Base-by-base conservation (phyloP, 1,284 basidiomycete genomes). In the Sporisorium reilianum region DNA sequence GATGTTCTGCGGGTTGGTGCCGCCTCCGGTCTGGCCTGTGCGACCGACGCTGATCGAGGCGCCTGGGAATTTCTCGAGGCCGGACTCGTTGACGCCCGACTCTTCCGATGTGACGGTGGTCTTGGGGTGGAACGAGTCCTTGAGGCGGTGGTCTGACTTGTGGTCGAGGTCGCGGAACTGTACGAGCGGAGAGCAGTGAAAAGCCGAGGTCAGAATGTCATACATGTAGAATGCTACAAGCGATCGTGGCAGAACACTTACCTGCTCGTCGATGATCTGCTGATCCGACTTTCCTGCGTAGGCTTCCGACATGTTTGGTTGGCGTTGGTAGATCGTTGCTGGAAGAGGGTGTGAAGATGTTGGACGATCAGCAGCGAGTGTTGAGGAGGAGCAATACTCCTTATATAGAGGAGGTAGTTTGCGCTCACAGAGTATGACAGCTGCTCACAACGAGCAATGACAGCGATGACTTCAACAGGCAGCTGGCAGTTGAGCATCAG, bases 181-280 rank as follows among this genome's bases (percentile, higher is more conserved):
- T 34, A 30, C 36, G 8, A 38, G 11, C 18, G 8, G 1, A 34
- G 9, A 20, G 12, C n/a, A 20, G 14, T n/a, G 22, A 26, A 7
- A 26, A 2, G 7, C 20, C 20, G 6, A 26, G 5, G 7, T 32
- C 34, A 38, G 41, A n/a, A 40, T 22, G 5, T n/a, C 34, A n/a
- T 20, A 16, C 14, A 4, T 10, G 20, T 22, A 25, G 22, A n/a
- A n/a, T n/a, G n/a, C n/a, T n/a, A n/a, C n/a, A n/a, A n/a, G n/a
- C n/a, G 23, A 38, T 6, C 10, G 4, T 28, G 5, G 25, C 7
- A 5, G 8, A 14, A 18, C 6, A 65, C 66, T 11, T 59, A 71
- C 73, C 68, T 70, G 64, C 60, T 80, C 72, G 63, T 69, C 59
- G 55, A 80, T 80, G 69, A 80, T 80, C 63, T 80, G 67, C 69